Evolutionary conservation across 495 filamentous ascomycete species (phyloP).

Genomic region (Daldinia vernicosa): DNA sequence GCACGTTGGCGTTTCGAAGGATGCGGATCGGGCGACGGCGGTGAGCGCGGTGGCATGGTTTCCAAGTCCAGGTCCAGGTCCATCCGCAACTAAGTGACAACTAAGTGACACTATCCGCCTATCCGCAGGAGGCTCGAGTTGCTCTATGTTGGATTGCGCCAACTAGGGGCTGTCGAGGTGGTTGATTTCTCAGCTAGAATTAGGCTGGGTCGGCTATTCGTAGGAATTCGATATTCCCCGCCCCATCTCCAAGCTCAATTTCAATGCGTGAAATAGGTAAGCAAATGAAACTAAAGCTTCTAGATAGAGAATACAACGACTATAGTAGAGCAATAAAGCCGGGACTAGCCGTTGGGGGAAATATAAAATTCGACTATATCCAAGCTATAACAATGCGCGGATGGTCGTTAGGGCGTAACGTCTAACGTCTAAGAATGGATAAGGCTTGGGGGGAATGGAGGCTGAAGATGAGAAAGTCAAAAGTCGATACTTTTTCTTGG

Average conservation of each 20-base stretch:
- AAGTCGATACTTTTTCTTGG: slow-evolving; percentile 6
- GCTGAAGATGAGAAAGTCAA: slow-evolving; percentile 7
- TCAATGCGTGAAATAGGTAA: slow-evolving; percentile 35
- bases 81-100: slow-evolving; percentile 33
- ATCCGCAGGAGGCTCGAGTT: slow-evolving; percentile 21
- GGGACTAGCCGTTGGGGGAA: not conserved
- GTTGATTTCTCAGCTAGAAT: slow-evolving; percentile 21
- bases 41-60: slow-evolving; percentile 52
- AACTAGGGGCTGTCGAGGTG: slow-evolving; percentile 2
- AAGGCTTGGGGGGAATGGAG: not conserved
- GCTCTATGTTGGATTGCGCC: slow-evolving; percentile 20
- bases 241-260: slow-evolving; percentile 34
- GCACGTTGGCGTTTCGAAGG: slow-evolving; percentile 61
- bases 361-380: slow-evolving; percentile 2
- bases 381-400: slow-evolving; percentile 14
- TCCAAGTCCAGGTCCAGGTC: slow-evolving; percentile 42
- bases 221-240: slow-evolving; percentile 31
- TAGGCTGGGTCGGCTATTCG: slow-evolving; percentile 33
- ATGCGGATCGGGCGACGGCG: slow-evolving; percentile 55
- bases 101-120: slow-evolving; percentile 23
- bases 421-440: not conserved
- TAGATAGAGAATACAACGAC: not conserved
- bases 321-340: not conserved
- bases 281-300: not conserved
- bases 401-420: not conserved